phyloP scores from a whole-genome alignment of 2,329 filamentous ascomycete genomes.

The Cyclaneusma minus region DNA sequence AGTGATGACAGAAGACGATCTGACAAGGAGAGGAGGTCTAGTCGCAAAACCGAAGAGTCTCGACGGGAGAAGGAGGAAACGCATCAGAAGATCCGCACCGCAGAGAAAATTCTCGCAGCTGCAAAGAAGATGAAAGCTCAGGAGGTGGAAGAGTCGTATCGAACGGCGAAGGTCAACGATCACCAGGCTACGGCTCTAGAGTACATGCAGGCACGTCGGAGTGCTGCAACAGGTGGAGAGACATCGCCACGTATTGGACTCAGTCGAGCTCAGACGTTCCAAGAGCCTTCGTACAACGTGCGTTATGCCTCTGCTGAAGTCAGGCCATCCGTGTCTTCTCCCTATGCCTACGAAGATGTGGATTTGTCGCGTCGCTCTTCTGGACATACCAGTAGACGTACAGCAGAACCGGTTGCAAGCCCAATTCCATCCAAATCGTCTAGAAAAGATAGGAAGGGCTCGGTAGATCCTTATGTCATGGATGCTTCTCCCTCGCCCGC shows the following conservation, averaged over 20 bases:
- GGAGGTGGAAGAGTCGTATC: too few relatives aligned
- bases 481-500: constrained; percentile 12
- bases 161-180: constrained; percentile 13
- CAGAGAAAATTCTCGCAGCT: too few relatives aligned
- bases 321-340: too few relatives aligned
- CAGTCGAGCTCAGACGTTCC: constrained; percentile 15
- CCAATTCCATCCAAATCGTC: constrained; percentile 6
- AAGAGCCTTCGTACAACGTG: constrained; percentile 9
- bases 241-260: background rate
- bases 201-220: constrained; percentile 16
- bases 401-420: constrained; percentile 11
- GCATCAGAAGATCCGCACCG: too few relatives aligned
- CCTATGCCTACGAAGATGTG: constrained; percentile 13
- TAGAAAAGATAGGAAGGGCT: constrained; percentile 5
- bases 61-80: constrained; percentile 2
- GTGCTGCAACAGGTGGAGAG: constrained; percentile 5
- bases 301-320: constrained; percentile 10
- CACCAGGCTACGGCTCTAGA: constrained; percentile 13
- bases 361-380: constrained; percentile 16
- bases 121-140: too few relatives aligned
- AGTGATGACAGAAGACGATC: constrained; percentile 1
- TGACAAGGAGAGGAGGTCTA: background rate
- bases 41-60: constrained; percentile 1
- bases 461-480: constrained; percentile 11
- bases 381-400: constrained; percentile 11